phyloP scores from a whole-genome alignment of 345 rosid genomes.

The Moringa oleifera region DNA sequence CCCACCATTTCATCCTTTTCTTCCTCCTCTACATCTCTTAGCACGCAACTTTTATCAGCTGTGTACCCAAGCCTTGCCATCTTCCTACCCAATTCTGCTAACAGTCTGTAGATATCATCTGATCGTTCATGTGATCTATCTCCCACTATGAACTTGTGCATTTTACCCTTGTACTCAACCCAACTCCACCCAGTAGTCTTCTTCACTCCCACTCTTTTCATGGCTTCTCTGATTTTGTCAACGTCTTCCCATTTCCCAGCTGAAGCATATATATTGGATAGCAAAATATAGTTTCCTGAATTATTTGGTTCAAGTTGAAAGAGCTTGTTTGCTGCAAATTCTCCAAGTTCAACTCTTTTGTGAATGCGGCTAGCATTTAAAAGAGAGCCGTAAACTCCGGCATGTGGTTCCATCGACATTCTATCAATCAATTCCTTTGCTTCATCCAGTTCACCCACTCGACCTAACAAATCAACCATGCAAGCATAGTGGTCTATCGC shows the following conservation, averaged over 20 bases:
- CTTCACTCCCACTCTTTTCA: constrained; percentile 20
- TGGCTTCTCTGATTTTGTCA: constrained; percentile 18
- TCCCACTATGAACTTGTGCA: constrained; percentile 27
- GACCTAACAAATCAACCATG: constrained; percentile 30
- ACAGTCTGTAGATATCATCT: constrained; percentile 27
- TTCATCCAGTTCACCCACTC: constrained; percentile 27
- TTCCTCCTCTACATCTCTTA: constrained; percentile 43
- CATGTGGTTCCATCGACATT: constrained; percentile 30
- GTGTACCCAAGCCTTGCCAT: constrained; percentile 30
- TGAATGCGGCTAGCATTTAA: constrained; percentile 26
- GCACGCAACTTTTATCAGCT: constrained; percentile 31
- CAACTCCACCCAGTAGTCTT: constrained; percentile 35
- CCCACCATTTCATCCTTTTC: constrained; percentile 39
- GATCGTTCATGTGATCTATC: constrained; percentile 26
- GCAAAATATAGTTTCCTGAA: constrained; percentile 27
- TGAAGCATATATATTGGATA: constrained; percentile 29
- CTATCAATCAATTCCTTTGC: constrained; percentile 26
- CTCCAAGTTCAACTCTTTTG: constrained; percentile 22
- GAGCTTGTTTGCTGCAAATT: constrained; percentile 30
- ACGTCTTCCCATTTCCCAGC: constrained; percentile 27
- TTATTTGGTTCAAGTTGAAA: constrained; percentile 30
- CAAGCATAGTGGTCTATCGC: constrained; percentile 25
- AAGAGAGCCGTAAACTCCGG: constrained; percentile 34
- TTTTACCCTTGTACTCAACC: constrained; percentile 22
- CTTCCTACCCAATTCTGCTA: constrained; percentile 21